Evolutionary conservation across 805 yeast genomes (phyloP).

Genomic region (Candida ipomoeae): DNA sequence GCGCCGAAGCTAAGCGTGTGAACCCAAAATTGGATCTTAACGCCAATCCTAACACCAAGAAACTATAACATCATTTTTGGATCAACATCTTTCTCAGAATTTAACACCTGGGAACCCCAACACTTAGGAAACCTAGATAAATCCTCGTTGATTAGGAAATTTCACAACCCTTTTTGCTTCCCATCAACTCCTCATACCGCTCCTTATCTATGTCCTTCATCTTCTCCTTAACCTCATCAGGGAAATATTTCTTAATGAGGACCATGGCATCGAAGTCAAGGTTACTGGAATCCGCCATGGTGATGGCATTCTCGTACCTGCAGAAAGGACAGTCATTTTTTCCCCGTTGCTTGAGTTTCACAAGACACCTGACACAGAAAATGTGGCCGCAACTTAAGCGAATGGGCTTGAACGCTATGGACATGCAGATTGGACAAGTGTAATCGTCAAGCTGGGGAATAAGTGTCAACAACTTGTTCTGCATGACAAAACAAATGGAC

Average conservation of each 20-base stretch:
- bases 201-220: constrained; percentile 48
- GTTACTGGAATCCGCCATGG: constrained; percentile 55
- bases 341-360: constrained; percentile 56
- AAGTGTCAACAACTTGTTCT: constrained; percentile 49
- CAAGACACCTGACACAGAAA: constrained; percentile 69
- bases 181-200: constrained; percentile 29
- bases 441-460: constrained; percentile 76
- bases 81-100: too few relatives aligned
- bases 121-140: not conserved
- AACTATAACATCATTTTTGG: too few relatives aligned
- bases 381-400: constrained; percentile 60
- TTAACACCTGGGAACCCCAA: too few relatives aligned
- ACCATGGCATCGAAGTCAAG: constrained; percentile 52
- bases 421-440: constrained; percentile 67
- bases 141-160: constrained; percentile 6
- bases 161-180: constrained; percentile 20
- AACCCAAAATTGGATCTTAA: too few relatives aligned
- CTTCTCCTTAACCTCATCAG: constrained; percentile 62
- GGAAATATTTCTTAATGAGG: constrained; percentile 58
- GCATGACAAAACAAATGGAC: constrained; percentile 52
- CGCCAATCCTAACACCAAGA: too few relatives aligned
- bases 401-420: constrained; percentile 70
- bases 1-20: too few relatives aligned
- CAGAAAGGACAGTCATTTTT: constrained; percentile 70
- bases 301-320: constrained; percentile 47